Evolutionary conservation across 768 basidiomycete genomes (phyloP), one percentile per base, ranked within the genome.

Genomic region (Mycena pura): DNA sequence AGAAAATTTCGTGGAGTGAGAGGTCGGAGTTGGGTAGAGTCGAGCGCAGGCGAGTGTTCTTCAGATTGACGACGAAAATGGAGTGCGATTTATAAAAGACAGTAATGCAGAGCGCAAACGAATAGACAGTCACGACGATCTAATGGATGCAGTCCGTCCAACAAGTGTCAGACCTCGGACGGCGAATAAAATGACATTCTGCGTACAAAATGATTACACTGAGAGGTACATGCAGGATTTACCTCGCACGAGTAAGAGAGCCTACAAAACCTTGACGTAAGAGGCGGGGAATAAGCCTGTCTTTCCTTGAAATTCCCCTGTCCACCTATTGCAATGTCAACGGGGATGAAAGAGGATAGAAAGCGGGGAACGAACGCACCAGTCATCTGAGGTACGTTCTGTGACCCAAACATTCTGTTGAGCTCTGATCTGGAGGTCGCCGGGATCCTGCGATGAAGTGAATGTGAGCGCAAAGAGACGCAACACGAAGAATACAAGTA

Each of bases 311-410:
- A 83, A 71, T 72, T 86, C 82, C 13, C 87, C 88, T 17, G 83
- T 86, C 88, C 88, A 90, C 88, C 88, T 90, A 67, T 50, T 59
- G 25, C 28, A 31, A 24, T 27, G 52, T 45, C 31, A 58, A 43
- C 56, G 28, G 19, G 32, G 28, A 44, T 61, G 46, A 31, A 21
- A 49, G 25, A 57, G 62, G 49, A 54, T 31, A 27, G 21, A 36
- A 62, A 10, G 17, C 55, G 46, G 25, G 6, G 27, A 41, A 40
- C n/a, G n/a, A n/a, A 68, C 87, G 19, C 60, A 92, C 92, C 92
- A 93, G 66, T 93, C 92, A 22, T 86, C 87, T 10, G 90, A 91
- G 6, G 87, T 85, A 65, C 78, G 80, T 64, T 88, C 88, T 6
- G 84, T 81, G 36, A 93, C 80, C 58, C 86, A 73, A n/a, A 93